A percentile compares a stretch with the other conserved stretches of the same genome.
These are phyloP conservation scores for Neltuma alba DNA, from an alignment of 306 rosid genomes.

Conservation along the genomic window DNA sequence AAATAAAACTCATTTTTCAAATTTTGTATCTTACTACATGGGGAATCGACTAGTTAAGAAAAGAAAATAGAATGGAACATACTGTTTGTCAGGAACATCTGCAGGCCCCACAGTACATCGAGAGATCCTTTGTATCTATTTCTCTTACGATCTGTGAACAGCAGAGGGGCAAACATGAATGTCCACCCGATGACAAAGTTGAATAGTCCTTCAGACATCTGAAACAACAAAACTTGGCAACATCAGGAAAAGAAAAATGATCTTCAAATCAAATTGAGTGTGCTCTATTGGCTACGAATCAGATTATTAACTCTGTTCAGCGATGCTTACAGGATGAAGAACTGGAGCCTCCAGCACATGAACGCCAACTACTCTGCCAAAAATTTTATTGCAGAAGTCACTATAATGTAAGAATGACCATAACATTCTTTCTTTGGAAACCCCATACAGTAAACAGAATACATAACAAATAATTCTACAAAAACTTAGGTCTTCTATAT, in stretches of 20 bases:
- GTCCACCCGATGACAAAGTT: constrained; percentile 97
- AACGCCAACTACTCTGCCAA: constrained; percentile 83
- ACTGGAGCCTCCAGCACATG: constrained; percentile 75
- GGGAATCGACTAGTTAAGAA: constrained; percentile 5
- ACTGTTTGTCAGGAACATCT: constrained; percentile 97
- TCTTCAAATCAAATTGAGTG: constrained; percentile 19
- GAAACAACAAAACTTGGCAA: constrained; percentile 27
- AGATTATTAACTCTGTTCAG: constrained; percentile 25
- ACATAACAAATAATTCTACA: neutral
- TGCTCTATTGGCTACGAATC: constrained; percentile 11
- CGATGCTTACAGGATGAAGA: constrained; percentile 85
- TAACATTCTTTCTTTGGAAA: constrained; percentile 9
- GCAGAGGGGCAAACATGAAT: constrained; percentile 87
- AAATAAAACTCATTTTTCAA: neutral
- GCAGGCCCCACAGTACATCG: constrained; percentile 78
- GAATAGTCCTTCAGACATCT: constrained; percentile 89
- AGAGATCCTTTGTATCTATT: constrained; percentile 74
- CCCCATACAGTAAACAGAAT: constrained; percentile 4
- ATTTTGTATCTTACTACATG: neutral
- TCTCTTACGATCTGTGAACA: constrained; percentile 70
- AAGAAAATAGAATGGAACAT: constrained; percentile 42
- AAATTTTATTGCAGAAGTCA: constrained; percentile 43
- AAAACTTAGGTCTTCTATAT: constrained; percentile 13
- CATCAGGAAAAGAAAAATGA: constrained; percentile 22
- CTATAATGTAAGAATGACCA: constrained; percentile 31